Evolutionary conservation across 257 asterid genomes (phyloP), one percentile per base, ranked within the genome.

Genomic region (Oldenlandia corymbosa): DNA sequence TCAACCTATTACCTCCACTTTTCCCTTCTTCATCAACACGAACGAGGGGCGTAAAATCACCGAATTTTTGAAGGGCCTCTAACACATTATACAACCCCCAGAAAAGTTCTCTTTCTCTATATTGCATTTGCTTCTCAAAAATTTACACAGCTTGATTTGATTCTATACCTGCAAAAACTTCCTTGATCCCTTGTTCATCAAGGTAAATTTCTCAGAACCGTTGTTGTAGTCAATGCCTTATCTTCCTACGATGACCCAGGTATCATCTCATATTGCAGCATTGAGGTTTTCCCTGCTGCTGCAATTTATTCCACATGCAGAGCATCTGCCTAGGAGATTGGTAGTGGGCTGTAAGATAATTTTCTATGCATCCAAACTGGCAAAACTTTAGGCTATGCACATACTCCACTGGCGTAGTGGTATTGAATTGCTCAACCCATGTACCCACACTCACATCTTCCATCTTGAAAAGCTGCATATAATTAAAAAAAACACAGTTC

Each of bases 361-460:
- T 95, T 58, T 88, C 95, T 42, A 86, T 65, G 77, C 98, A 91
- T 13, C 98, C 98, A 17, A 82, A 88, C 65, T 91, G 98, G 76
- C 96, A 91, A 77, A 86, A 91, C 63, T 83, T 88, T 78, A 84
- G 81, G 90, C 94, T 91, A 70, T 91, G 96, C 18, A 83, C 81
- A 55, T 88, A 91, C 71, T 86, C 84, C 20, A 91, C 96, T 2
- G 79, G 71, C 51, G 58, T 79, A 32, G 94, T 26, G 66, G 75
- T 75, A 39, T 91, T 88, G 56, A 83, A 82, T 55, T 86, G 81
- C 79, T 81, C 90, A 24, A 91, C 95, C 98, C 98, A 91, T 88
- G 86, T 83, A 56, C 98, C 98, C 91, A 91, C 82, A 75, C 98
- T 88, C 39, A 91, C 98, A 20, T 91, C 98, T 73, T 91, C 98